Percentiles rank a stretch among this genome's conserved stretches.
Evolutionary conservation across 2,329 filamentous ascomycete genomes (phyloP).

Genomic region (Aurifilum marmelostoma): DNA sequence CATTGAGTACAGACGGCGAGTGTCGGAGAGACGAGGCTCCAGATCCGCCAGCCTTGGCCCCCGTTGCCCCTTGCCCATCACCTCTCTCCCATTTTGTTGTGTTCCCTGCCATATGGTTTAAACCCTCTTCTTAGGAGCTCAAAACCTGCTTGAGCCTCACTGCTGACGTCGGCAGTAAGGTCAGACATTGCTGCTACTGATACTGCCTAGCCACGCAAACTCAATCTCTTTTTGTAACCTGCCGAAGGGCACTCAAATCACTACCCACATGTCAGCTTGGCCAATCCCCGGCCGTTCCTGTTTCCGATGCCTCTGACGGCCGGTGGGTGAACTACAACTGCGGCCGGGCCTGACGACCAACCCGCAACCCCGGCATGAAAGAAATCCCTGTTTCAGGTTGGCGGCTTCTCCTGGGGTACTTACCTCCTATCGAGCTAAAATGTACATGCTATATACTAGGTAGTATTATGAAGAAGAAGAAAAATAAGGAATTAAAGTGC

Average conservation of each 20-base stretch:
- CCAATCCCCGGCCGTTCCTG: background rate
- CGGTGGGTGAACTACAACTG: no score
- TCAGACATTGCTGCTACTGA: background rate
- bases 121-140: background rate
- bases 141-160: background rate
- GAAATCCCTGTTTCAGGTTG: slow-evolving; percentile 2
- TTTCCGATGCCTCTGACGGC: background rate
- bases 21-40: background rate
- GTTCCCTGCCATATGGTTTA: background rate
- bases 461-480: no score
- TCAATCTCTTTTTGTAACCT: background rate
- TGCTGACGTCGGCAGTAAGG: background rate
- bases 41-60: slow-evolving; percentile 1
- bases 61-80: background rate
- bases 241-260: background rate
- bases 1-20: background rate
- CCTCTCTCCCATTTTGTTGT: background rate
- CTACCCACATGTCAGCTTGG: background rate
- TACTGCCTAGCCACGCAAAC: background rate
- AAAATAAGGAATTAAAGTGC: background rate
- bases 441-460: no score
- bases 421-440: no score
- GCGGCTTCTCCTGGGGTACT: background rate
- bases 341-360: background rate
- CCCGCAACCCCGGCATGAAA: background rate